Evolutionary conservation across 768 basidiomycete genomes (phyloP).

Genomic region (Agaricus sinodeliciosus): DNA sequence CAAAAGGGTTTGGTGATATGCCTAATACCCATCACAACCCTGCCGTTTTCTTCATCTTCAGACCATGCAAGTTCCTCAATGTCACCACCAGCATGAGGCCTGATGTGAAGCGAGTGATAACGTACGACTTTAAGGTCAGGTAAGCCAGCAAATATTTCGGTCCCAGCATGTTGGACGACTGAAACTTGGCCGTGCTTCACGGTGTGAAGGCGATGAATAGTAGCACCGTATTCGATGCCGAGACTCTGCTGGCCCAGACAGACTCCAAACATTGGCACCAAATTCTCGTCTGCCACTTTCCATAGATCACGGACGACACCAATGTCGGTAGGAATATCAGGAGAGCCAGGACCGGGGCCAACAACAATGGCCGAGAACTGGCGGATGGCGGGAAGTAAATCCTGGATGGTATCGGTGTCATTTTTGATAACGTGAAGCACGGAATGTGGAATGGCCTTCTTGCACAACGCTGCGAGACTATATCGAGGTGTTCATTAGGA

Average conservation of each 20-base stretch:
- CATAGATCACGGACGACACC: slow-evolving; percentile 69
- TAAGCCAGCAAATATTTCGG: slow-evolving; percentile 56
- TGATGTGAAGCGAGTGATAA: slow-evolving; percentile 73
- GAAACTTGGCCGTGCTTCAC: slow-evolving; percentile 45
- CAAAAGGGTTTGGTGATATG: slow-evolving; percentile 68
- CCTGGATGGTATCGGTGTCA: slow-evolving; percentile 44
- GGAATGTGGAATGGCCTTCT: slow-evolving; percentile 53
- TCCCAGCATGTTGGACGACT: slow-evolving; percentile 47
- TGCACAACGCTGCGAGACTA: slow-evolving; percentile 71
- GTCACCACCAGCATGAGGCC: slow-evolving; percentile 35
- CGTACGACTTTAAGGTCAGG: slow-evolving; percentile 55
- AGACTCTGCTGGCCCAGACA: slow-evolving; percentile 81
- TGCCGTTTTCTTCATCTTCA: slow-evolving; percentile 61
- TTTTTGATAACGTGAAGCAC: slow-evolving; percentile 69
- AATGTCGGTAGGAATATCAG: slow-evolving; percentile 51
- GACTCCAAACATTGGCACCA: slow-evolving; percentile 76
- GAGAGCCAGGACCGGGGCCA: slow-evolving; percentile 80
- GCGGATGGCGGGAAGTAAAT: slow-evolving; percentile 45
- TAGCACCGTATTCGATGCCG: slow-evolving; percentile 56
- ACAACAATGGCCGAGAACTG: slow-evolving; percentile 67
- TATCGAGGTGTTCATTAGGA: not conserved
- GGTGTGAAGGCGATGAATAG: slow-evolving; percentile 40
- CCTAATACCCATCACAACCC: slow-evolving; percentile 66
- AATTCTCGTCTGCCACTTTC: slow-evolving; percentile 43
- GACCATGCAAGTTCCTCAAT: slow-evolving; percentile 70